Evolutionary conservation across 208 protist genomes (phyloP), one percentile per base, ranked within the genome.

Genomic region (Trypanosoma melophagium): DNA sequence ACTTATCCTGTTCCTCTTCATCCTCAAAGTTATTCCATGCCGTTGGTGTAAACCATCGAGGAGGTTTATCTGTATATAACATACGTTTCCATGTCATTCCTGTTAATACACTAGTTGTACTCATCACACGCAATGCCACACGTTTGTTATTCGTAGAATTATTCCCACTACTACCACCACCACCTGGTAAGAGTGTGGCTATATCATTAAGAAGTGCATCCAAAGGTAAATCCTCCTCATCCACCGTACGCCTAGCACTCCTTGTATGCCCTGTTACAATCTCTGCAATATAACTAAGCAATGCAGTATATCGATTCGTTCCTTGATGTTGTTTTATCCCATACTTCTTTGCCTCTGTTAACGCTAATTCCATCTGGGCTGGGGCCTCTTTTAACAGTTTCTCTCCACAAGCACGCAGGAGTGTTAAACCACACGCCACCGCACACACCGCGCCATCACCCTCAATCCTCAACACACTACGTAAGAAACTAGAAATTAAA

Each of bases 351-450:
- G 81, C 85, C 62, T 76, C 77, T n/a, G 68, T 60, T 52, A 92
- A 62, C 9, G 74, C 79, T 22, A 70, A 47, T 28, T 92, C 83
- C 69, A 95, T 69, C 59, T 86, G 77, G 2, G 50, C 60, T 1
- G 87, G 86, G 13, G 76, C 77, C 69, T 95, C 86, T 76, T 90
- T 95, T 25, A 84, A 62, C 13, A 95, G 60, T 60, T 93, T 93
- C 63, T 87, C 90, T 38, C 90, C 90, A 52, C 87, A 93, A 1
- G 75, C 74, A 7, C 90, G 86, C 58, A 95, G 80, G 53, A 92
- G 50, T 9, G 80, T 76, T 50, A 95, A 57, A 0, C 71, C 82
- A 50, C 84, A 87, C 1, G 86, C 71, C 13, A 74, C 83, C 8
- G 81, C 89, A 47, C 71, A 79, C 12, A 88, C 53, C n/a, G 73